Base-by-base conservation (phyloP, 2,329 filamentous ascomycete genomes). In the Balansia obtecta region DNA sequence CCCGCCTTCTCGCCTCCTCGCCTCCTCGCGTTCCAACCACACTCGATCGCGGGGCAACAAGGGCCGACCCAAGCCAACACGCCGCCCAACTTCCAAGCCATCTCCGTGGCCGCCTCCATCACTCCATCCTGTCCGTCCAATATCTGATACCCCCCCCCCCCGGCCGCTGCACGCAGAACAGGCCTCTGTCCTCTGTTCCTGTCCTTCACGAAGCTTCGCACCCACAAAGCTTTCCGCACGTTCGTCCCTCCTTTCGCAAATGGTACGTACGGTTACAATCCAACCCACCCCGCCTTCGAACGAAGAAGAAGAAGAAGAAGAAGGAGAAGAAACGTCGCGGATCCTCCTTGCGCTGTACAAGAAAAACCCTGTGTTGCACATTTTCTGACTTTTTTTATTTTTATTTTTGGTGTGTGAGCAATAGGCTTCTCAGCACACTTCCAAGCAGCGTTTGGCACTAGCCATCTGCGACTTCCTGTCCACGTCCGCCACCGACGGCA, bases 391-490 rank as follows among this genome's bases (percentile, higher is more conserved):
- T 30, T 13, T 3, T 37, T n/a, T 16, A 4, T 16, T 18, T 13
- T 30, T 22, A 15, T 37, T 33, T 4, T 10, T 32, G 2, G 10
- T 16, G 15, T 27, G 12, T 12, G n/a, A n/a, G 27, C 27, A 27
- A 27, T 41, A 64, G 63, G 59, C 62, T 46, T 55, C 71, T 53
- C 68, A 60, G 50, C 60, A 73, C 42, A 71, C 73, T 49, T 72
- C 77, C 52, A 79, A 80, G 68, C 80, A 98, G 80, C 88, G 90
- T 72, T 85, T 98, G 56, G 93, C 93, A 68, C 87, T 98, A 66
- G 88, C 93, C 61, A 91, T 98, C 68, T 88, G 95, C 74, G 88
- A 97, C 72, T 98, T 95, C 75, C 85, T 98, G 54, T 79, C 79
- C 60, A 83, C 80, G 53, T 95, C 89, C 44, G 74, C 88, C 59